Percentiles rank a stretch among this genome's conserved stretches.
Conservation (phyloP, 176 grass and related monocot genomes). For the Calamus simplicifolius region DNA sequence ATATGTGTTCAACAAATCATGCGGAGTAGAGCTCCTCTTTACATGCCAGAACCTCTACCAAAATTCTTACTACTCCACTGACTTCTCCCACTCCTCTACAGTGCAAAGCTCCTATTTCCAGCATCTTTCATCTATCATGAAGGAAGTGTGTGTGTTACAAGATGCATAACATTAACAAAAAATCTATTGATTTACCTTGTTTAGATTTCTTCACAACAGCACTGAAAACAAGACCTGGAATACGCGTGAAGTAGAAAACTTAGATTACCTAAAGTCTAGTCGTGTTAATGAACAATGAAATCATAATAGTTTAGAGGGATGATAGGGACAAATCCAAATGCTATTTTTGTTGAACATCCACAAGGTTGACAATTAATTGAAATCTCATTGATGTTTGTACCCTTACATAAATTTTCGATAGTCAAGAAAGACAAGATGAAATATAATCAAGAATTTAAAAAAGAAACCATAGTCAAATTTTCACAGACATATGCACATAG, state of each 20-base stretch:
- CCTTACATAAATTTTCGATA: too few relatives aligned
- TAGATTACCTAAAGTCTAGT: not conserved
- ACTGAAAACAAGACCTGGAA: slow-evolving; percentile 10
- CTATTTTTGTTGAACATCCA: too few relatives aligned
- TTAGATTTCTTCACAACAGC: not conserved
- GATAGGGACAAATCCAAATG: too few relatives aligned
- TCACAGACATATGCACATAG: too few relatives aligned
- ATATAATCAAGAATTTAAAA: too few relatives aligned
- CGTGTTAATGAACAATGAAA: not conserved
- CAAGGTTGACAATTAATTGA: too few relatives aligned
- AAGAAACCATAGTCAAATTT: too few relatives aligned
- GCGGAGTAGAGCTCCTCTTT: slow-evolving; percentile 10
- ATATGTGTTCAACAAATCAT: slow-evolving; percentile 5
- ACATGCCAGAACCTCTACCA: slow-evolving; percentile 20
- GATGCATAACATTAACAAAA: slow-evolving; percentile 5
- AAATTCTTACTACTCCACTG: slow-evolving; percentile 7
- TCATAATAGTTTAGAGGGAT: not conserved
- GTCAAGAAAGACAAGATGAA: too few relatives aligned
- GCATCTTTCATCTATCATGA: slow-evolving; percentile 20
- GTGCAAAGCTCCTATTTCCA: slow-evolving; percentile 21
- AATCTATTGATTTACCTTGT: slow-evolving; percentile 18
- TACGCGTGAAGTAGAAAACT: not conserved
- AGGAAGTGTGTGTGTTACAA: slow-evolving; percentile 12
- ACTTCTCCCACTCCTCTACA: slow-evolving; percentile 25
- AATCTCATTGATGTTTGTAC: too few relatives aligned